A percentile compares a stretch with the other conserved stretches of the same genome.
Conservation (phyloP, 192 early-diverging fungal genomes). For the Podila clonocystis region DNA sequence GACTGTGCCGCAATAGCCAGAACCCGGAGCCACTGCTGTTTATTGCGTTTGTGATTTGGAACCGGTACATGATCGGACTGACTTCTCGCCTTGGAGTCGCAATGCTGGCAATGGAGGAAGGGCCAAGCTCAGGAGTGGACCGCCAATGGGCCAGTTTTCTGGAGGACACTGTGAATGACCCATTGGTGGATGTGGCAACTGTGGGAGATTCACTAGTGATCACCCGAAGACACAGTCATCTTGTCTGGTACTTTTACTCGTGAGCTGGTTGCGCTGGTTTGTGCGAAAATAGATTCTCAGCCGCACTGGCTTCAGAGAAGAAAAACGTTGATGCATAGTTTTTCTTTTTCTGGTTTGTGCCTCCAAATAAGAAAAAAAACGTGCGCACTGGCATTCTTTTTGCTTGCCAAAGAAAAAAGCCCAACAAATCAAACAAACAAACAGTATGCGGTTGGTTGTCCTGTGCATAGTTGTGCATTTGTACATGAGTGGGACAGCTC, state of each 20-base stretch:
- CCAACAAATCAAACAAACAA: too few species aligned
- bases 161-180: constrained; percentile 8
- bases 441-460: too few species aligned
- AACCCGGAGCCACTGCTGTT: constrained; percentile 8
- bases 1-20: not conserved
- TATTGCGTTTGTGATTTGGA: constrained; percentile 38
- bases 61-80: constrained; percentile 29
- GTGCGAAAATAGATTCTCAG: too few species aligned
- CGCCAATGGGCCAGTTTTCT: constrained; percentile 26
- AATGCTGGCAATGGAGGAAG: constrained; percentile 29
- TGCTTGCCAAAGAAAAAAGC: too few species aligned
- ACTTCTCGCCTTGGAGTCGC: constrained; percentile 9
- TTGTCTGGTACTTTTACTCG: constrained; percentile 30
- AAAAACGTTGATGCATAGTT: too few species aligned
- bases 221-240: constrained; percentile 12
- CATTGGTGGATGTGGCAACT: constrained; percentile 31
- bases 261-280: too few species aligned
- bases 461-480: too few species aligned
- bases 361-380: too few species aligned
- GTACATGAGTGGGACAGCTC: too few species aligned
- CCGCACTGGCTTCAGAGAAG: too few species aligned
- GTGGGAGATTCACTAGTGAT: constrained; percentile 27
- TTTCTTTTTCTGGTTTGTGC: too few species aligned
- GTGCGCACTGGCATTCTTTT: too few species aligned
- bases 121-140: not conserved